Conservation (phyloP, 345 rosid genomes). For the Arabis hirsuta region DNA sequence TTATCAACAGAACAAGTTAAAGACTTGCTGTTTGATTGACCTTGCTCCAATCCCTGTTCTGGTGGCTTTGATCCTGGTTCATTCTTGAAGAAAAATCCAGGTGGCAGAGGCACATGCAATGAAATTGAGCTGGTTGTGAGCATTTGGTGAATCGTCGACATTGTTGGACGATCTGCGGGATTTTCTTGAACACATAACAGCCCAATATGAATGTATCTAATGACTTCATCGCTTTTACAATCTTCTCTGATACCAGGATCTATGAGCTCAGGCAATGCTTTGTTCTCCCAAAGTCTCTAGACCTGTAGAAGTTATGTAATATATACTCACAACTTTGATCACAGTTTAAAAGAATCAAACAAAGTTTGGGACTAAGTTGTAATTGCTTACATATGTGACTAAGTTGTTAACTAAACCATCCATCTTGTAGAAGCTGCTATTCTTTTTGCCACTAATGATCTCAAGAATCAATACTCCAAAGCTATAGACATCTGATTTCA, state of each 20-base stretch:
- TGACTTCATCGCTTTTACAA: constrained; percentile 29
- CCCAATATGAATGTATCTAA: constrained; percentile 41
- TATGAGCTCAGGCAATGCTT: neutral
- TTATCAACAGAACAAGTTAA: constrained; percentile 31
- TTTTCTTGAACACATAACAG: constrained; percentile 44
- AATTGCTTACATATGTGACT: constrained; percentile 38
- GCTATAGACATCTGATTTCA: constrained; percentile 42
- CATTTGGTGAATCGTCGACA: constrained; percentile 30
- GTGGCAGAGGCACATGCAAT: constrained; percentile 35
- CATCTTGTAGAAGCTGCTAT: constrained; percentile 30
- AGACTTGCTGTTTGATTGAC: constrained; percentile 31
- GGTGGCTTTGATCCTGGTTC: neutral
- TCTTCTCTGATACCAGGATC: constrained; percentile 20
- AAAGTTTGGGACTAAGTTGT: neutral
- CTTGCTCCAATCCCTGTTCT: neutral
- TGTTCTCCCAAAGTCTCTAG: constrained; percentile 40
- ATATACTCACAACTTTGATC: neutral
- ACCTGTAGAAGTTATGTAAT: constrained; percentile 25
- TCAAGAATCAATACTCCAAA: constrained; percentile 41
- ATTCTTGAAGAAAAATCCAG: constrained; percentile 27
- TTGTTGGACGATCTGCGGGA: constrained; percentile 32
- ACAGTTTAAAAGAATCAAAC: neutral
- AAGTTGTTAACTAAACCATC: constrained; percentile 34
- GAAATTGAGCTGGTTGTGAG: constrained; percentile 33
- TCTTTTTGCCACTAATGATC: constrained; percentile 36